phyloP scores from a whole-genome alignment of 1,284 basidiomycete species.

The Tranzscheliella williamsii region DNA sequence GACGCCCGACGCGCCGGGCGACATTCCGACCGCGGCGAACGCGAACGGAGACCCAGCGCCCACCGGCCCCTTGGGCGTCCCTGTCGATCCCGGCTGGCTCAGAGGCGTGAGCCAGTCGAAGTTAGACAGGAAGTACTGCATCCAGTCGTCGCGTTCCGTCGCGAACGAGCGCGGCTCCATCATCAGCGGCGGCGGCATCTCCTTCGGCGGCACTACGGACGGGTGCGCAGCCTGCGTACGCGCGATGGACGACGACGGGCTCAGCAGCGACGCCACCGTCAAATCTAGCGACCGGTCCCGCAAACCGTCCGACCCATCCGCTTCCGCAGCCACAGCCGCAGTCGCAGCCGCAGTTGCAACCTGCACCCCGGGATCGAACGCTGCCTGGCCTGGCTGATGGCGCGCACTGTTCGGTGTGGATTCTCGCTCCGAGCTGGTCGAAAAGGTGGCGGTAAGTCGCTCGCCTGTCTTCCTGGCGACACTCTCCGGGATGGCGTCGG shows the following conservation, averaged over 20 bases:
- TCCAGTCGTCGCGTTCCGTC: constrained; percentile 36
- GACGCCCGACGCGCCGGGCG: not conserved
- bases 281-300: constrained; percentile 9
- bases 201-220: not conserved
- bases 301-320: no score
- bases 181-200: not conserved
- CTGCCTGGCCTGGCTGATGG: no score
- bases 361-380: no score
- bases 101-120: constrained; percentile 34
- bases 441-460: constrained; percentile 21
- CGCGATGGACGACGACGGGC: not conserved
- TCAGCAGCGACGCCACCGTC: constrained; percentile 10
- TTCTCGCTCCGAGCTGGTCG: constrained; percentile 27
- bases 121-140: constrained; percentile 37
- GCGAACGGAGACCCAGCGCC: not conserved
- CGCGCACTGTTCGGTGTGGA: no score
- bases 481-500: not conserved
- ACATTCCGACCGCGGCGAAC: not conserved
- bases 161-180: constrained; percentile 5
- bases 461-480: not conserved
- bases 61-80: not conserved
- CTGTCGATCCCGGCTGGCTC: not conserved
- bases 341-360: no score
- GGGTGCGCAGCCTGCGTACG: not conserved
- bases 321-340: no score